These are phyloP conservation scores for Psilocybe mexicana DNA, from an alignment of 1,284 basidiomycete genomes.

Conservation along the genomic window DNA sequence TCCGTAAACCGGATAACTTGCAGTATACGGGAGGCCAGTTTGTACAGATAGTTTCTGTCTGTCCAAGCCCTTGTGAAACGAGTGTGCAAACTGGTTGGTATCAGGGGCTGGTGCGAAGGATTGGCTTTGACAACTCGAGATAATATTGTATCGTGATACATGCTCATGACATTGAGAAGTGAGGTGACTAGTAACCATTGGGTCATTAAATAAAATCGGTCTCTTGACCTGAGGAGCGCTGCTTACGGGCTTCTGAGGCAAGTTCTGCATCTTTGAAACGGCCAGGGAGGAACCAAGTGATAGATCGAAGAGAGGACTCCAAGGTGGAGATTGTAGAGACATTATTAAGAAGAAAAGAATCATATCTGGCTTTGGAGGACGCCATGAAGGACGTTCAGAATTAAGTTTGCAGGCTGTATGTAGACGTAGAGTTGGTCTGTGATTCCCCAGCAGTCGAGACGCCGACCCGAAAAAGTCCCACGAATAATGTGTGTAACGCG, in stretches of 20 bases:
- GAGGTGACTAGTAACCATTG: constrained; percentile 57
- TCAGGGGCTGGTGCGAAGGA: constrained; percentile 67
- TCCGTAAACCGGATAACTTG: constrained; percentile 79
- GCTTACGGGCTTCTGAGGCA: constrained; percentile 88
- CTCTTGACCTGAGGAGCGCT: constrained; percentile 14
- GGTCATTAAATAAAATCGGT: constrained; percentile 16
- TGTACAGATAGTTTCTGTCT: constrained; percentile 65
- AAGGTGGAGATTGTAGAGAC: constrained; percentile 83
- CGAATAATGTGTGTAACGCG: neutral
- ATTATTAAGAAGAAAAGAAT: constrained; percentile 81
- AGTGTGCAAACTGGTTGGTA: constrained; percentile 68
- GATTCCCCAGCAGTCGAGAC: constrained; percentile 14
- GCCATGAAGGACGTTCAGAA: constrained; percentile 30
- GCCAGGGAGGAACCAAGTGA: constrained; percentile 94
- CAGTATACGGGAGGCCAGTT: constrained; percentile 72
- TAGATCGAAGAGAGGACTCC: constrained; percentile 84
- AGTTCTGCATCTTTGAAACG: constrained; percentile 96
- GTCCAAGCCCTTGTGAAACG: constrained; percentile 86
- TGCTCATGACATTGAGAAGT: constrained; percentile 71
- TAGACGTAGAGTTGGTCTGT: neutral
- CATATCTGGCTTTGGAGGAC: constrained; percentile 62
- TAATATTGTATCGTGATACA: constrained; percentile 88
- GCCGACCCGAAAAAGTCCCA: constrained; percentile 19
- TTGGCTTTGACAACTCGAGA: constrained; percentile 62
- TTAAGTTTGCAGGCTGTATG: neutral